These are phyloP conservation scores for Trapa incisa DNA, from an alignment of 345 rosid genomes.

Conservation along the genomic window DNA sequence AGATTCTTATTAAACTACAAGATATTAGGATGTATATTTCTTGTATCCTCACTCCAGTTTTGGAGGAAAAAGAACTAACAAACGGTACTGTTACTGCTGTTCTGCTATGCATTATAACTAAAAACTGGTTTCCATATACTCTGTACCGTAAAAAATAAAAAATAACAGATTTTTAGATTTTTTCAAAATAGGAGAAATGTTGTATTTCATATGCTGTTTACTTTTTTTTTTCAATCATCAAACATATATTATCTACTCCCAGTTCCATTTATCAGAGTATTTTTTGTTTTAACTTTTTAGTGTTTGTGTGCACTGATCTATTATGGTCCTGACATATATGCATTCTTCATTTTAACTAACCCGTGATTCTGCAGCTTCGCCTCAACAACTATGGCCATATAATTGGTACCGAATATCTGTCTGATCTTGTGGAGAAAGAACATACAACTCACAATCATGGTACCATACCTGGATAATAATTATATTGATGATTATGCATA, in stretches of 20 bases:
- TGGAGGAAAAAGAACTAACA: not conserved
- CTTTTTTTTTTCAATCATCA: not conserved
- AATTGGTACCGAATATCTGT: constrained; percentile 81
- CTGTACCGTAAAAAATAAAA: too few species aligned
- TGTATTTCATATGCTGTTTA: too few species aligned
- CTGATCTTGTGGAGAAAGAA: constrained; percentile 91
- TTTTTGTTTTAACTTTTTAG: not conserved
- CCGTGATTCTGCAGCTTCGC: constrained; percentile 63
- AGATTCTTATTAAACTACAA: not conserved
- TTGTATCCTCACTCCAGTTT: not conserved
- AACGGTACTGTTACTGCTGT: not conserved
- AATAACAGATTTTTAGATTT: too few species aligned
- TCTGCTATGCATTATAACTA: not conserved
- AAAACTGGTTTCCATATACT: not conserved
- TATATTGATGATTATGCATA: not conserved
- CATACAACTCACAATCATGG: constrained; percentile 61
- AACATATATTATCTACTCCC: not conserved
- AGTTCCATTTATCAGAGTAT: not conserved
- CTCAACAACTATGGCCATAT: constrained; percentile 71
- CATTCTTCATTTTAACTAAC: not conserved
- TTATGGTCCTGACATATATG: not conserved
- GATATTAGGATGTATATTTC: not conserved
- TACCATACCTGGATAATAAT: constrained; percentile 15
- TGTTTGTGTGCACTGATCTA: not conserved
- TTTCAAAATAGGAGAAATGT: too few species aligned